These are phyloP conservation scores for Colletotrichum gigasporum DNA, from an alignment of 2,329 filamentous ascomycete genomes.

Conservation along the genomic window DNA sequence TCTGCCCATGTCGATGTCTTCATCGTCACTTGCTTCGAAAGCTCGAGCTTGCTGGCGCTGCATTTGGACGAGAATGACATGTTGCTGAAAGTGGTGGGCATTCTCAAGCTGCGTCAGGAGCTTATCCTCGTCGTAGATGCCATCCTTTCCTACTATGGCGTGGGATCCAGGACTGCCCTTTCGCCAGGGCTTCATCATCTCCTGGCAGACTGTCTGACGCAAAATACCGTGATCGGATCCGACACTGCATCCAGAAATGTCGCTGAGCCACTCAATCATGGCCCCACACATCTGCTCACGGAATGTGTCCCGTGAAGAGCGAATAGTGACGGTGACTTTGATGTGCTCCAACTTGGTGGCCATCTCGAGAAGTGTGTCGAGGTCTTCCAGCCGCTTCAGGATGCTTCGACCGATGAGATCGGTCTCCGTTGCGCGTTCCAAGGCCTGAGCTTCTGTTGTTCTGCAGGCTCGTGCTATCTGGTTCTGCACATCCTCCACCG, in stretches of 20 bases:
- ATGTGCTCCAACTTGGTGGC: slow-evolving; percentile 93
- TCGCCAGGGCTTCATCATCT: slow-evolving; percentile 88
- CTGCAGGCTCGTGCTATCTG: slow-evolving; percentile 91
- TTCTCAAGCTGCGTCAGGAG: slow-evolving; percentile 59
- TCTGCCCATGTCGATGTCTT: slow-evolving; percentile 36
- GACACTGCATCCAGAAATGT: slow-evolving; percentile 90
- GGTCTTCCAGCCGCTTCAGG: slow-evolving; percentile 77
- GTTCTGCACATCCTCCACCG: slow-evolving; percentile 86
- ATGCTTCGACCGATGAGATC: slow-evolving; percentile 89
- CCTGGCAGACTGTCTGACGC: slow-evolving; percentile 85
- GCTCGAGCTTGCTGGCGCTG: slow-evolving; percentile 44
- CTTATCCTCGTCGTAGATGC: slow-evolving; percentile 82
- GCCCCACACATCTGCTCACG: slow-evolving; percentile 98
- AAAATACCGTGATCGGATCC: slow-evolving; percentile 83
- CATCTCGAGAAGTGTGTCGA: slow-evolving; percentile 78
- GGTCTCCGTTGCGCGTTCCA: slow-evolving; percentile 83
- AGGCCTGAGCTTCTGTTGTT: slow-evolving; percentile 74
- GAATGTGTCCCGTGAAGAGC: slow-evolving; percentile 93
- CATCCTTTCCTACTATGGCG: slow-evolving; percentile 77
- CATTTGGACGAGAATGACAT: slow-evolving; percentile 44
- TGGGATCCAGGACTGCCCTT: slow-evolving; percentile 86
- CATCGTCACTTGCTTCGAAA: slow-evolving; percentile 48
- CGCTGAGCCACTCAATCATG: slow-evolving; percentile 94
- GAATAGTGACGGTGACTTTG: slow-evolving; percentile 93
- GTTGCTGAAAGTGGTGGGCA: slow-evolving; percentile 46